Evolutionary conservation across 805 yeast genomes (phyloP).

Genomic region (Phaffomyces opuntiae): DNA sequence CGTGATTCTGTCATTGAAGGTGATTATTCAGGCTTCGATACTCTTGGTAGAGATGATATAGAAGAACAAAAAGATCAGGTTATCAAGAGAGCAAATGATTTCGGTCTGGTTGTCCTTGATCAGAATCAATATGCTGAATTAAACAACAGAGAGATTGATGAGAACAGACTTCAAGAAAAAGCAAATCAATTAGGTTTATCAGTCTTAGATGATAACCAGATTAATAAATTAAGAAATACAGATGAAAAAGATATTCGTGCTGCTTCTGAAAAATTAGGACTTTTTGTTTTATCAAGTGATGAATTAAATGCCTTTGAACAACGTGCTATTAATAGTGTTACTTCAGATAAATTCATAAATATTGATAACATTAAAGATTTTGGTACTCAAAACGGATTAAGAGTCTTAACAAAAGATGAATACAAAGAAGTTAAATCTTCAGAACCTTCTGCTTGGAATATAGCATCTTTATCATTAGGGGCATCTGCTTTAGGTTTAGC

Average conservation of each 20-base stretch:
- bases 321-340: constrained; percentile 8
- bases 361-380: constrained; percentile 1
- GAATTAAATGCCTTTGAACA: constrained; percentile 11
- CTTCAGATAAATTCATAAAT: neutral
- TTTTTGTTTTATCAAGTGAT: constrained; percentile 19
- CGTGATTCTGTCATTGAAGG: constrained; percentile 5
- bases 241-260: constrained; percentile 13
- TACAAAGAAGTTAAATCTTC: constrained; percentile 1
- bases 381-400: constrained; percentile 2
- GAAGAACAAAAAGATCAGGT: constrained; percentile 7
- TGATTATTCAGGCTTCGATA: constrained; percentile 11
- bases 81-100: constrained; percentile 9
- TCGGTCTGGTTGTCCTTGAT: constrained; percentile 23
- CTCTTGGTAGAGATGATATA: constrained; percentile 6
- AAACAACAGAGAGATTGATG: neutral
- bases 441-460: neutral
- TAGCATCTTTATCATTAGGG: constrained; percentile 3
- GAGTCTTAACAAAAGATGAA: constrained; percentile 3
- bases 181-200: constrained; percentile 14
- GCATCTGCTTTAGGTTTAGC: constrained; percentile 7
- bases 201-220: constrained; percentile 19
- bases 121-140: constrained; percentile 17
- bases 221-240: constrained; percentile 5
- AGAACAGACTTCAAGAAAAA: constrained; percentile 1
- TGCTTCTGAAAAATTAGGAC: constrained; percentile 8